These are phyloP conservation scores for Agrocybe pediades DNA, from an alignment of 768 basidiomycete species.

Conservation along the genomic window DNA sequence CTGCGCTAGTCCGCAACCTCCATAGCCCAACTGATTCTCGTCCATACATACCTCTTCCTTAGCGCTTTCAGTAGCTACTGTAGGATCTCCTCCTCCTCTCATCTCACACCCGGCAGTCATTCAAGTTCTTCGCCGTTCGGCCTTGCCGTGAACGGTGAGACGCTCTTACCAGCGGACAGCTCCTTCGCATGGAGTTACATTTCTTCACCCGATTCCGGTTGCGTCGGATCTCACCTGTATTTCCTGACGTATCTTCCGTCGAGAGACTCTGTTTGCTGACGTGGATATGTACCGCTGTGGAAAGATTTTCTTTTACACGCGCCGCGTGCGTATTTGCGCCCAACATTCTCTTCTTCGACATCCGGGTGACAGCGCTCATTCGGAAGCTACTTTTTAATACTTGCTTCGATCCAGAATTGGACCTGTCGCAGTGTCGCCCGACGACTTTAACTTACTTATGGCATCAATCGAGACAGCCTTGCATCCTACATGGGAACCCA, in stretches of 20 bases:
- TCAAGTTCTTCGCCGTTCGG: neutral
- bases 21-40: neutral
- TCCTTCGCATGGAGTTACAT: neutral
- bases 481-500: no score
- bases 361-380: neutral
- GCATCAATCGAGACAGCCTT: neutral
- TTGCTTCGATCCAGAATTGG: constrained; percentile 7
- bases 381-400: constrained; percentile 3
- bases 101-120: neutral
- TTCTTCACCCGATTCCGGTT: constrained; percentile 9
- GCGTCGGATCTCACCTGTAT: constrained; percentile 14
- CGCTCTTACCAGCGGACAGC: no score
- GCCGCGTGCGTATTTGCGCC: constrained; percentile 3
- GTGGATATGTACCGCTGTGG: constrained; percentile 10
- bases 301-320: constrained; percentile 11
- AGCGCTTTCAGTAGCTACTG: no score
- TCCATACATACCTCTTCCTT: constrained; percentile 1
- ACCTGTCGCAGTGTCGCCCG: neutral
- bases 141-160: neutral
- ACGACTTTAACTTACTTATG: neutral
- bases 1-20: neutral
- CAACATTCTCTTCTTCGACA: neutral
- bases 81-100: neutral
- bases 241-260: constrained; percentile 4
- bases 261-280: constrained; percentile 5